Base-by-base conservation (phyloP, 1,284 basidiomycete genomes). In the Vanrija humicola region DNA sequence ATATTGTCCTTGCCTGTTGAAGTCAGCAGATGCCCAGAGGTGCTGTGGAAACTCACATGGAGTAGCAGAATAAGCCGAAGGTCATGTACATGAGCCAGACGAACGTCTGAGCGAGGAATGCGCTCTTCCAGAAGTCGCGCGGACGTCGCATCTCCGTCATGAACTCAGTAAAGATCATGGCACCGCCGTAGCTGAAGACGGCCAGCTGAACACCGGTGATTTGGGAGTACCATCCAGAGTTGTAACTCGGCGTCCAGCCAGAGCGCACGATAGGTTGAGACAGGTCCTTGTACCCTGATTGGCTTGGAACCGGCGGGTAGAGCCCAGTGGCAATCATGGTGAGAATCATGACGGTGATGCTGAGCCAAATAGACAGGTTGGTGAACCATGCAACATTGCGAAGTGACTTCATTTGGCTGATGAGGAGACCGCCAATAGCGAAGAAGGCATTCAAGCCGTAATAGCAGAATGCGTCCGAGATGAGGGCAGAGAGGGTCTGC, bases 41-140 rank as follows among this genome's bases (percentile, higher is more conserved):
- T 39, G 28, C 14, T 3, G 23, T 14, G 15, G 28, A 4, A 16
- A 53, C 46, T 16, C n/a, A 54, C 52, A 81, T 82, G 1, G 79
- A 73, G 75, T 84, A 79, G 42, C 77, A 74, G 62, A 77, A 79
- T 21, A 79, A 48, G 10, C 84, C 84, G 29, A 55, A 58, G 19
- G 54, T 18, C 54, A 59, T 56, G 56, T 62, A 87, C 4, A 81
- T 79, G 15, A 71, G 47, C 62, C 79, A 79, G 63, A 86, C 85
- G 40, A 87, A 69, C 3, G 78, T 46, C 64, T 87, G 84, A 0
- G 83, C 82, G 34, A 73, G 69, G 46, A 80, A 75, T 80, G 85
- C 84, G 34, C 81, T 83, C 67, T 86, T 86, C 82, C 84, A 86
- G 64, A 87, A 87, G 67, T 87, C 85, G 80, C 82, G 82, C 0